Percentiles rank a stretch among this genome's conserved stretches.
These are phyloP conservation scores for Nymphaea thermarum DNA, from an alignment of 164 flowering plant species.

Conservation along the genomic window DNA sequence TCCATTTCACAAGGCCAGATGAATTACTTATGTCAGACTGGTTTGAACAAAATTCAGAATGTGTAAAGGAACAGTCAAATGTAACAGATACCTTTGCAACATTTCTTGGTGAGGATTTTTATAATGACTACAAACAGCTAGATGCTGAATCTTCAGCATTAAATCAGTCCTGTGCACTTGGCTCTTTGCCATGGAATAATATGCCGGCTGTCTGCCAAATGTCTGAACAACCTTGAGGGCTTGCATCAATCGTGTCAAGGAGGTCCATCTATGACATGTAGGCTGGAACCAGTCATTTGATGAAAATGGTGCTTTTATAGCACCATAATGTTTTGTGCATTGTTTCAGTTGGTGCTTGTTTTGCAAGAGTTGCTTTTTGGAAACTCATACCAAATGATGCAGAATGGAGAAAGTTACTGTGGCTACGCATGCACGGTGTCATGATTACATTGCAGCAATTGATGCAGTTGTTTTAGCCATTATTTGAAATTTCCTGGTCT, in stretches of 20 bases:
- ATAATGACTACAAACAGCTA: constrained; percentile 24
- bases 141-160: constrained; percentile 15
- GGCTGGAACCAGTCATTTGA: background rate
- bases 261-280: background rate
- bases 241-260: background rate
- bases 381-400: background rate
- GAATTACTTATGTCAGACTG: constrained; percentile 42
- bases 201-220: constrained; percentile 49
- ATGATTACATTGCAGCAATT: background rate
- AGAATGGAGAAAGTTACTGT: background rate
- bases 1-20: constrained; percentile 27
- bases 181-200: constrained; percentile 34
- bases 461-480: background rate
- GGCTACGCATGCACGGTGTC: too few relatives aligned
- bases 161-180: constrained; percentile 27
- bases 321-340: background rate
- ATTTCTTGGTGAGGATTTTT: constrained; percentile 43
- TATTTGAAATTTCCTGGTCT: background rate
- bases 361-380: background rate
- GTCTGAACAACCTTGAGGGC: constrained; percentile 26
- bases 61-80: constrained; percentile 19
- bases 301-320: too few relatives aligned
- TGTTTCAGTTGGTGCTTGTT: background rate
- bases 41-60: constrained; percentile 25
- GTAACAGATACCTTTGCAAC: constrained; percentile 29